Evolutionary conservation across 163 green algal species (phyloP).

Genomic region (Scenedesmus sp.): DNA sequence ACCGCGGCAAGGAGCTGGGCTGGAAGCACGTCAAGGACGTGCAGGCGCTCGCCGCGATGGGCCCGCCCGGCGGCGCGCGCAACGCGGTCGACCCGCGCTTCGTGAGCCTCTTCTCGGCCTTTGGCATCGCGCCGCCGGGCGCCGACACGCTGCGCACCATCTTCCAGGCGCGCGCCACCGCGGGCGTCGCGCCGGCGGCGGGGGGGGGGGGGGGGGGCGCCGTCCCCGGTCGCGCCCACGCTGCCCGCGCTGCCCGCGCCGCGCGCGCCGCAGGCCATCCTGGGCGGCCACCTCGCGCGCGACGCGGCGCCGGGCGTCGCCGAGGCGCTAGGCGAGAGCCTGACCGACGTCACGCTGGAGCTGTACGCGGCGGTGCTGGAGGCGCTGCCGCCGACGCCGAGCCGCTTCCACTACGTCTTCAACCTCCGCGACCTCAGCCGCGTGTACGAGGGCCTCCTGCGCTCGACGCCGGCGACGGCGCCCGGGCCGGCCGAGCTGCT

Average conservation of each 20-base stretch:
- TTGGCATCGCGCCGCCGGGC: conserved; percentile 84
- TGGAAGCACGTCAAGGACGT: conserved; percentile 93
- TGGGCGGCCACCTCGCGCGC: conserved; percentile 65
- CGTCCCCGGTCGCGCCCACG: too few species aligned
- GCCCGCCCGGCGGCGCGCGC: conserved; percentile 79
- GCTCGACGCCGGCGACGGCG: neutral
- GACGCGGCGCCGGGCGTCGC: conserved; percentile 25
- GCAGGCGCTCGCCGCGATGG: conserved; percentile 80
- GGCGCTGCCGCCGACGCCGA: conserved; percentile 84
- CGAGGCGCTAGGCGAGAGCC: conserved; percentile 46
- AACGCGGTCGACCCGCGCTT: conserved; percentile 86
- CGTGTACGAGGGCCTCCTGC: conserved; percentile 78
- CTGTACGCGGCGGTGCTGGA: conserved; percentile 84
- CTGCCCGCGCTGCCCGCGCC: too few species aligned
- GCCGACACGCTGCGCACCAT: conserved; percentile 80
- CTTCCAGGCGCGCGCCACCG: conserved; percentile 73
- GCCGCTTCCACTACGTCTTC: conserved; percentile 92
- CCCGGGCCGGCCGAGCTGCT: conserved; percentile 9
- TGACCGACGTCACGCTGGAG: conserved; percentile 76
- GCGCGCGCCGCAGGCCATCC: conserved; percentile 70
- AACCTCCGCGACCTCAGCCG: conserved; percentile 87
- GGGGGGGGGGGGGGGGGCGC: too few species aligned
- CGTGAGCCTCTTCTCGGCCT: conserved; percentile 83
- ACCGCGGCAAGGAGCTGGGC: conserved; percentile 85
- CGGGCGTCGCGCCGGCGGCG: too few species aligned